These are phyloP conservation scores for Telopea speciosissima DNA, from an alignment of 177 flowering plant genomes.

Conservation along the genomic window DNA sequence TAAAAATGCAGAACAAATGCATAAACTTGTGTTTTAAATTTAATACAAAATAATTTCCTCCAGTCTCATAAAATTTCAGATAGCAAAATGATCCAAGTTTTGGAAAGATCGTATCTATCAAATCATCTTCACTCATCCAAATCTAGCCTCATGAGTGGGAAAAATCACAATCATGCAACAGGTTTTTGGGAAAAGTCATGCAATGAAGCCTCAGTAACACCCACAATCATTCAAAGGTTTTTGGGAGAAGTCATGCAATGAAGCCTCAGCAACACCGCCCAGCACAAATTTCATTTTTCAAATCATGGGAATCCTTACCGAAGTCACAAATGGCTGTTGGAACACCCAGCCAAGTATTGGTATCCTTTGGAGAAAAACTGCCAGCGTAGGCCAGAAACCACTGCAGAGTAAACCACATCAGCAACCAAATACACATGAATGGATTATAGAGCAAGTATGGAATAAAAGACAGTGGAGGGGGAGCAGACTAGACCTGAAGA, in stretches of 20 bases:
- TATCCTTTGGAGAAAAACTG: slow-evolving; percentile 82
- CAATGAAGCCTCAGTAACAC: too few species aligned
- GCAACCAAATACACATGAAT: not conserved
- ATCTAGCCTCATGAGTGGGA: too few species aligned
- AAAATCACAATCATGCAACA: too few species aligned
- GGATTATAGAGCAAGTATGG: not conserved
- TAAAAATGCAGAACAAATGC: not conserved
- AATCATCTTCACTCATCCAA: too few species aligned
- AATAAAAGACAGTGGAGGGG: not conserved
- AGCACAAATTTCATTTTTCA: too few species aligned
- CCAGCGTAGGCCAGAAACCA: slow-evolving; percentile 96
- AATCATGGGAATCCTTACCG: slow-evolving; percentile 40
- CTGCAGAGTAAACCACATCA: slow-evolving; percentile 37
- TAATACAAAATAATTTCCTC: too few species aligned
- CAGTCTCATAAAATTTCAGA: not conserved
- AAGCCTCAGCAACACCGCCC: too few species aligned
- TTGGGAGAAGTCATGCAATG: too few species aligned
- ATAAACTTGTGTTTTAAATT: not conserved
- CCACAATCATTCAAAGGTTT: too few species aligned
- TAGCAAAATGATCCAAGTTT: too few species aligned
- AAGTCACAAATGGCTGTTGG: slow-evolving; percentile 84
- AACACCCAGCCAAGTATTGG: slow-evolving; percentile 90
- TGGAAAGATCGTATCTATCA: too few species aligned
- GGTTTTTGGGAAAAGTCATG: too few species aligned
- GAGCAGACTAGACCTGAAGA: slow-evolving; percentile 63